Percentiles rank a stretch among this genome's conserved stretches.
Conservation (phyloP, 306 rosid species). For the Castanospermum australe region DNA sequence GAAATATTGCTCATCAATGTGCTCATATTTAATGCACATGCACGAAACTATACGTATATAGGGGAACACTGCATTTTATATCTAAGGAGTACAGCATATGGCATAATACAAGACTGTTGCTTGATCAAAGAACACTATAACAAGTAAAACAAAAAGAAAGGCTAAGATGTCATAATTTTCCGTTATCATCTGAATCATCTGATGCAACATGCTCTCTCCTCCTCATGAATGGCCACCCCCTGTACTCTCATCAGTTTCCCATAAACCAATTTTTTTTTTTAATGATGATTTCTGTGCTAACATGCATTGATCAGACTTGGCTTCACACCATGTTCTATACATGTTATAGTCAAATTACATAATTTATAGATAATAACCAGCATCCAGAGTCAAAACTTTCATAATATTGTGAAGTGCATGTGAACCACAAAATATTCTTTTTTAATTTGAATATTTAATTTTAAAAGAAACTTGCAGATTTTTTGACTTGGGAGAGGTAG, state of each 20-base stretch:
- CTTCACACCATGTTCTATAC: neutral
- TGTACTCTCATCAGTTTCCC: neutral
- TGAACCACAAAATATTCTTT: neutral
- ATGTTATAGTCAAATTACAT: neutral
- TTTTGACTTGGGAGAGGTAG: neutral
- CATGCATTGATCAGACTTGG: neutral
- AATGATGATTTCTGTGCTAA: neutral
- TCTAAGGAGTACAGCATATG: conserved; percentile 13
- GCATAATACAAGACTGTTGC: conserved; percentile 24
- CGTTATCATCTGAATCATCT: conserved; percentile 19
- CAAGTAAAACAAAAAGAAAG: conserved; percentile 33
- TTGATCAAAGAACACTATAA: conserved; percentile 27
- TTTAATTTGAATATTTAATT: neutral
- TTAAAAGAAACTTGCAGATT: neutral
- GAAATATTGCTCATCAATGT: conserved; percentile 39
- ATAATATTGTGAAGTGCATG: neutral
- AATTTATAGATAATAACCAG: neutral
- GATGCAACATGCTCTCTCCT: conserved; percentile 34
- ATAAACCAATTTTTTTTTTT: neutral
- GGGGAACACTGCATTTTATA: conserved; percentile 41
- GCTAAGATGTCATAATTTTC: conserved; percentile 32
- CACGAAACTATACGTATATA: conserved; percentile 35
- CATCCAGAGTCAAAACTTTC: neutral
- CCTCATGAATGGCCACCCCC: conserved; percentile 26
- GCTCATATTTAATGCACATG: conserved; percentile 45